Conservation (phyloP, 768 basidiomycete genomes). For the Pisolithus tinctorius region DNA sequence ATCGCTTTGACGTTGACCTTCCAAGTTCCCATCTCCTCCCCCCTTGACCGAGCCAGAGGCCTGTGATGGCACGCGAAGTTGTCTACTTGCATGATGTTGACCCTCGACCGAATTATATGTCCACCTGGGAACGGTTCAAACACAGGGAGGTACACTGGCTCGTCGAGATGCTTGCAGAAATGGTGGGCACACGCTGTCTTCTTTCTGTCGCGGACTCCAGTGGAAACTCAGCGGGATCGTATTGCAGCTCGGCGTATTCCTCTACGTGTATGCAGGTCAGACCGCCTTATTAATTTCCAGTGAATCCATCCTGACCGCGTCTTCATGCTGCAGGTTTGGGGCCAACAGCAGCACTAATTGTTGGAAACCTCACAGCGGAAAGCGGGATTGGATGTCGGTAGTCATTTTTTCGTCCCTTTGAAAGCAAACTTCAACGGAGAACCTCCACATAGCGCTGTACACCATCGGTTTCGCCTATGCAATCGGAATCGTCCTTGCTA, state of each 20-base stretch:
- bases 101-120: conserved; percentile 33
- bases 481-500: conserved; percentile 53
- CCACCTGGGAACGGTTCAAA: conserved; percentile 44
- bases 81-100: conserved; percentile 39
- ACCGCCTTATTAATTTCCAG: background rate
- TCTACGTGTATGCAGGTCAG: conserved; percentile 51
- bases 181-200: conserved; percentile 28
- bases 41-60: background rate
- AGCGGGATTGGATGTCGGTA: conserved; percentile 45
- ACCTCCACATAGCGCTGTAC: conserved; percentile 36
- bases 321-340: conserved; percentile 39
- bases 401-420: background rate
- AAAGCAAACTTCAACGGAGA: background rate
- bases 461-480: conserved; percentile 56
- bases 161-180: conserved; percentile 56
- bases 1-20: no score
- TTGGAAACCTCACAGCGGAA: conserved; percentile 39
- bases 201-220: background rate
- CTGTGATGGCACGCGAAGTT: conserved; percentile 18
- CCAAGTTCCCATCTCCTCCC: background rate
- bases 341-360: conserved; percentile 41
- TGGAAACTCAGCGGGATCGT: conserved; percentile 1
- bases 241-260: conserved; percentile 50
- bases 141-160: conserved; percentile 44
- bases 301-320: background rate